Conservation (phyloP, 148 eudicot genomes). For the Cornus florida region DNA sequence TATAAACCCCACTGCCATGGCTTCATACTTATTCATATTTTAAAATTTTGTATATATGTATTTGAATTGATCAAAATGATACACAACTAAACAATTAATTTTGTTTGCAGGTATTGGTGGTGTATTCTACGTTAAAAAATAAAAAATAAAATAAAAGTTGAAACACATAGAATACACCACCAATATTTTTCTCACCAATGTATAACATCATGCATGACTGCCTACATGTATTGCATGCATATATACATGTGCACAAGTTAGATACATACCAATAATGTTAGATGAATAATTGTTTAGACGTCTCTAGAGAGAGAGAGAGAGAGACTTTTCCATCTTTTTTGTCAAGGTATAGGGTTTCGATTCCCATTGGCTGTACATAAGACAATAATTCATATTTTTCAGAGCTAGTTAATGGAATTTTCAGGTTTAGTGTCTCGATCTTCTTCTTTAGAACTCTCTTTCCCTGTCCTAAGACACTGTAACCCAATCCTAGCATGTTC, state of each 20-base stretch:
- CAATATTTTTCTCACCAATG: not conserved
- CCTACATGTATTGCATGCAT: slow-evolving; percentile 5
- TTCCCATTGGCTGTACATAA: slow-evolving; percentile 11
- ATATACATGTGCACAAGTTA: slow-evolving; percentile 4
- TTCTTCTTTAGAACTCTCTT: not conserved
- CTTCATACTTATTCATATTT: not conserved
- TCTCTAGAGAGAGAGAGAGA: slow-evolving; percentile 25
- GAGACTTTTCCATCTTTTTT: slow-evolving; percentile 18
- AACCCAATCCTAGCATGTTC: too few species aligned
- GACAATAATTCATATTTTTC: slow-evolving; percentile 1
- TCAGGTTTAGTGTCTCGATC: not conserved
- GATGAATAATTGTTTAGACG: slow-evolving; percentile 15
- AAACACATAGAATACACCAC: too few species aligned
- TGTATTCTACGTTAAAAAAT: not conserved
- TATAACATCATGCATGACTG: slow-evolving; percentile 15
- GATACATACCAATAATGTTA: slow-evolving; percentile 15
- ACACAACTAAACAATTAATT: not conserved
- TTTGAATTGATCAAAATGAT: not conserved
- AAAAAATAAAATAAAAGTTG: too few species aligned
- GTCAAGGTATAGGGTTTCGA: slow-evolving; percentile 34
- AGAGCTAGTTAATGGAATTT: not conserved
- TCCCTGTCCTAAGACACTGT: not conserved
- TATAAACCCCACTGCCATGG: too few species aligned
- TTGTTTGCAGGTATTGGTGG: not conserved
- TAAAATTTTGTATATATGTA: not conserved